Conservation (phyloP, 2,329 filamentous ascomycete species). For the Zymoseptoria tritici region DNA sequence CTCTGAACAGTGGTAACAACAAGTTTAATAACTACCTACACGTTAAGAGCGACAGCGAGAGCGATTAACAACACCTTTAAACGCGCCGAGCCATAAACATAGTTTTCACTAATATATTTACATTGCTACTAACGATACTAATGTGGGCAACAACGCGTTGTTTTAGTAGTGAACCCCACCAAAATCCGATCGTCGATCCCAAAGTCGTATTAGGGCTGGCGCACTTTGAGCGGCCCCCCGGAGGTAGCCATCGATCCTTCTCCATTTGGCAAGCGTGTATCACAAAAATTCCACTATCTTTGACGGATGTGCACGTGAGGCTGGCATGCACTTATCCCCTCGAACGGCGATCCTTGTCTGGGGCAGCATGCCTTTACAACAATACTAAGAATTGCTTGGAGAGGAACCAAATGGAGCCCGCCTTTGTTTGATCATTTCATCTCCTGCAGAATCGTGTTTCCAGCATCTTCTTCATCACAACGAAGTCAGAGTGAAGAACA, state of each 20-base stretch:
- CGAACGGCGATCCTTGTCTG: not conserved
- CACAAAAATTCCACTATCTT: not conserved
- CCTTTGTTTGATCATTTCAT: conserved; percentile 6
- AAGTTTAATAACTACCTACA: no score
- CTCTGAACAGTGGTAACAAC: no score
- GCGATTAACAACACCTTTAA: no score
- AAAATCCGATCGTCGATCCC: no score
- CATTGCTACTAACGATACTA: no score
- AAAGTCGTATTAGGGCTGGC: no score
- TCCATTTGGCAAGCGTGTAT: not conserved
- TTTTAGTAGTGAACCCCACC: no score
- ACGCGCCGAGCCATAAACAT: no score
- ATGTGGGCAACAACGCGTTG: no score
- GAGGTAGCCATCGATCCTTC: not conserved
- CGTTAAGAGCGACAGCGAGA: no score
- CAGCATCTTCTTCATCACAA: conserved; percentile 2
- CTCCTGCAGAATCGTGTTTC: conserved; percentile 7
- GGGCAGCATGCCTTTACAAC: conserved; percentile 13
- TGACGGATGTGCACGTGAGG: not conserved
- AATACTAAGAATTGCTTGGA: conserved; percentile 17
- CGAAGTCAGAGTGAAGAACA: not conserved
- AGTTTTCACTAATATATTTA: no score
- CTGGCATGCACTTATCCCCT: not conserved
- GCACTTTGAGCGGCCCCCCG: no score
- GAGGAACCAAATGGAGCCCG: not conserved